phyloP scores from a whole-genome alignment of 139 green algal species.

The Eudorina sp. region DNA sequence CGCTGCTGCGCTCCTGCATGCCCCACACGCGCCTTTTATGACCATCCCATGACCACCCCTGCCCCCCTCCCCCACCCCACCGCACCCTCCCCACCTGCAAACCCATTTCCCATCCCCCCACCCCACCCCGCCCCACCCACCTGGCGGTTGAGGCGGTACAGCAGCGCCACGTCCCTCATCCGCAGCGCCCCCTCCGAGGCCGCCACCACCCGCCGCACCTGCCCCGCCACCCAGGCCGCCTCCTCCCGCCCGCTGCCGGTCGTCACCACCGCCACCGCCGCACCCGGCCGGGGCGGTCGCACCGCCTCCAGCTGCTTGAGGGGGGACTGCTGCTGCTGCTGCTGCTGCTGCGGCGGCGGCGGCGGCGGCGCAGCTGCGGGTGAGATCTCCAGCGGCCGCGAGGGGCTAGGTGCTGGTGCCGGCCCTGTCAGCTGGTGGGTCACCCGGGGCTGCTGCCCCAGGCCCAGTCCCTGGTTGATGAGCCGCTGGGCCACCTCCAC shows the following conservation, averaged over 20 bases:
- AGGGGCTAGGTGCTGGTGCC: not conserved
- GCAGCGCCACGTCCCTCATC: slow-evolving; percentile 5
- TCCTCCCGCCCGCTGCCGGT: slow-evolving; percentile 1
- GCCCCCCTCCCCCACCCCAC: not conserved
- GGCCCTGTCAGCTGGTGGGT: not conserved
- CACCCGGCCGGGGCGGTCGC: not conserved
- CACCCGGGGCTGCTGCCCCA: not conserved
- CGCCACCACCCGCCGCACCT: not conserved
- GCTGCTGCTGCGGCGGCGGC: not conserved
- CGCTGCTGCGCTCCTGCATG: too few relatives aligned
- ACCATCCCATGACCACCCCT: not conserved
- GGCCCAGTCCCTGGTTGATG: not conserved
- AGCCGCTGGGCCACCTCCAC: slow-evolving; percentile 20
- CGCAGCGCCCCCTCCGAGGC: not conserved
- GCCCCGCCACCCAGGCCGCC: slow-evolving; percentile 25
- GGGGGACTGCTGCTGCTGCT: not conserved
- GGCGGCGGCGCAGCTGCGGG: not conserved
- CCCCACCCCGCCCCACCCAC: not conserved
- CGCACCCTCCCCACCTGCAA: not conserved
- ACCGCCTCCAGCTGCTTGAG: not conserved
- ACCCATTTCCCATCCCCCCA: too few relatives aligned
- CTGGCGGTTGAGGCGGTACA: slow-evolving; percentile 33
- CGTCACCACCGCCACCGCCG: slow-evolving; percentile 35
- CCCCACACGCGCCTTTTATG: too few relatives aligned
- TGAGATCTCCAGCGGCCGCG: too few relatives aligned